Conservation (phyloP, 208 protist species). For the Blastocrithidia nonstop region DNA sequence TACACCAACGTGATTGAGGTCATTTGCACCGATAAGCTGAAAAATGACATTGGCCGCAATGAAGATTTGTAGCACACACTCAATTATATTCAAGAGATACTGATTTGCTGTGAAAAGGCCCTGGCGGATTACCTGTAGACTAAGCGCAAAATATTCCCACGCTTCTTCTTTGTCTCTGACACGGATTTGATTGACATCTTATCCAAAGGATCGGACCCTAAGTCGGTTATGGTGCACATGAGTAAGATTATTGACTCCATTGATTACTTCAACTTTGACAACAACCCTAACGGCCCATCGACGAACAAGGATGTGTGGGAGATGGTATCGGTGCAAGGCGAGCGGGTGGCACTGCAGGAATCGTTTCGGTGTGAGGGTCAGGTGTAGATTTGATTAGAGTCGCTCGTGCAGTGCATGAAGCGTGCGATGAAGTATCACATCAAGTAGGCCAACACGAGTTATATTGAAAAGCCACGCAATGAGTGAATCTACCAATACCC, state of each 20-base stretch:
- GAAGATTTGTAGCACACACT: slow-evolving; percentile 83
- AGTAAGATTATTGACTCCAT: slow-evolving; percentile 94
- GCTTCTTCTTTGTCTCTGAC: slow-evolving; percentile 94
- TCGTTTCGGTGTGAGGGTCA: slow-evolving; percentile 86
- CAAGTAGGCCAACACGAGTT: slow-evolving; percentile 80
- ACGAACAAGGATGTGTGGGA: slow-evolving; percentile 71
- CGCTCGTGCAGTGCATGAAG: slow-evolving; percentile 79
- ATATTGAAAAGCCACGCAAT: slow-evolving; percentile 92
- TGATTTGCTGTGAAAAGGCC: slow-evolving; percentile 95
- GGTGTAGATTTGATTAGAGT: slow-evolving; percentile 96
- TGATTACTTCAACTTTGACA: slow-evolving; percentile 79
- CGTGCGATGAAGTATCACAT: slow-evolving; percentile 78
- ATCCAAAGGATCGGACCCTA: slow-evolving; percentile 90
- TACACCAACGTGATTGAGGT: slow-evolving; percentile 87
- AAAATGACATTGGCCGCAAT: slow-evolving; percentile 72
- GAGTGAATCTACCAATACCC: slow-evolving; percentile 95
- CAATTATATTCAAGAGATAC: slow-evolving; percentile 82
- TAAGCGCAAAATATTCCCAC: slow-evolving; percentile 95
- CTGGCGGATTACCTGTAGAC: slow-evolving; percentile 96
- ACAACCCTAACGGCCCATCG: slow-evolving; percentile 35
- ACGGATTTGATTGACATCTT: slow-evolving; percentile 96
- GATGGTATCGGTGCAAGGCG: slow-evolving; percentile 89
- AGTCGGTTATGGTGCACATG: slow-evolving; percentile 92
- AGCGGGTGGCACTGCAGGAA: slow-evolving; percentile 88
- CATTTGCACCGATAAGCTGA: slow-evolving; percentile 70